Evolutionary conservation across 805 yeast species (phyloP).

Genomic region (Metschnikowia continentalis): DNA sequence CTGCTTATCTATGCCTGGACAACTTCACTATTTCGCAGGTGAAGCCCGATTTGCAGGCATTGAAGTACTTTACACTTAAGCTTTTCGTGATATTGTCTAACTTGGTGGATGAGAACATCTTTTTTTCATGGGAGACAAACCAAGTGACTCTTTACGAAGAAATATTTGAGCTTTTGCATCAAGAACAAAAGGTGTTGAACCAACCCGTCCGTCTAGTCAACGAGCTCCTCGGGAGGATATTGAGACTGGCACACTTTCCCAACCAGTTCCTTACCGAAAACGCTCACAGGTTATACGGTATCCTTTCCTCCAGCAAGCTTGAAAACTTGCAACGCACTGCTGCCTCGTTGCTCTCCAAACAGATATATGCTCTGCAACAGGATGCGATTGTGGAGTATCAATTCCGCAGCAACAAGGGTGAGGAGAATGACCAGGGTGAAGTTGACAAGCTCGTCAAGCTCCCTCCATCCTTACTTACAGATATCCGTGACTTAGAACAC

Average conservation of each 20-base stretch:
- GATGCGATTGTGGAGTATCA: constrained; percentile 60
- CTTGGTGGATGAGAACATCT: constrained; percentile 1
- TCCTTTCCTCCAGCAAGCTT: constrained; percentile 22
- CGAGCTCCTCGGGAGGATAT: constrained; percentile 25
- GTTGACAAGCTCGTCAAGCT: constrained; percentile 25
- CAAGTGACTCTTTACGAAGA: constrained; percentile 36
- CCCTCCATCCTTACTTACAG: constrained; percentile 39
- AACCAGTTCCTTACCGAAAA: constrained; percentile 25
- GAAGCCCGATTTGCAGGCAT: constrained; percentile 36
- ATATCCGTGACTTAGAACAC: constrained; percentile 30
- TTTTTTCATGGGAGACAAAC: constrained; percentile 27
- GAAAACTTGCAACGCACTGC: constrained; percentile 41
- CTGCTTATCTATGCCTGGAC: constrained; percentile 38
- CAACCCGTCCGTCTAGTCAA: constrained; percentile 23
- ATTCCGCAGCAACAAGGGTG: constrained; percentile 39
- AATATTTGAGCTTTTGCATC: constrained; percentile 40
- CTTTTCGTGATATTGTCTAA: constrained; percentile 30
- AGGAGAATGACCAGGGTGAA: constrained; percentile 16
- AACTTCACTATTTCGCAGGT: constrained; percentile 40
- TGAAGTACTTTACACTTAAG: constrained; percentile 46
- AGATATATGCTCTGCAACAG: constrained; percentile 50
- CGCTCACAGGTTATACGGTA: constrained; percentile 32
- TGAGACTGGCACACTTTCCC: constrained; percentile 25
- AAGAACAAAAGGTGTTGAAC: constrained; percentile 17
- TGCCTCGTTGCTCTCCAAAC: constrained; percentile 32